Conservation (phyloP, 2,329 filamentous ascomycete genomes). For the Stromatinia cepivora region DNA sequence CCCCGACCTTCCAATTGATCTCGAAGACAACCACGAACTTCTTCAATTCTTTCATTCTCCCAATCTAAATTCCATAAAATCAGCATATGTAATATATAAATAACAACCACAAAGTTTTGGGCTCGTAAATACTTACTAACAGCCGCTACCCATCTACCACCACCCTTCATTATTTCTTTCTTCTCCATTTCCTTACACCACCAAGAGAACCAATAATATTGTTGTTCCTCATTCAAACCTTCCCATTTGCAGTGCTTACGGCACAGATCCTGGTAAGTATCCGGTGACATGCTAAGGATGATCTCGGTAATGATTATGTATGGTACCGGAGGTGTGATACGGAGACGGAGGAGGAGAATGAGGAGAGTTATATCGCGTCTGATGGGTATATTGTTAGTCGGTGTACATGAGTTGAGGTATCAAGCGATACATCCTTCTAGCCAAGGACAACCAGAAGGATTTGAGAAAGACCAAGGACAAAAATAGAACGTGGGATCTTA, state of each 20-base stretch:
- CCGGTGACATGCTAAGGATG: slow-evolving; percentile 16
- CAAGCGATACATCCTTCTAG: background rate
- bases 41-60: slow-evolving; percentile 12
- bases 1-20: background rate
- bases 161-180: slow-evolving; percentile 15
- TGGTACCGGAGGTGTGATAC: slow-evolving; percentile 28
- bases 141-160: slow-evolving; percentile 21
- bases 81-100: background rate
- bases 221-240: slow-evolving; percentile 4
- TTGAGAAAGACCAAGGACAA: background rate
- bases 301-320: slow-evolving; percentile 27
- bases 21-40: background rate
- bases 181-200: slow-evolving; percentile 13
- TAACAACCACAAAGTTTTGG: background rate
- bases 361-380: slow-evolving; percentile 28
- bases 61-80: slow-evolving; percentile 3
- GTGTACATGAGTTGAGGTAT: background rate
- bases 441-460: rapidly evolving
- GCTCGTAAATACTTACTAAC: slow-evolving; percentile 13
- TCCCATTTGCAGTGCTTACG: background rate
- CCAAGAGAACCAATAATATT: slow-evolving; percentile 5
- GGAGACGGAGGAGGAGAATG: slow-evolving; percentile 29
- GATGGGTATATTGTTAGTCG: background rate
- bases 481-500: background rate
- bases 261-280: background rate